A percentile compares a stretch with the other conserved stretches of the same genome.
phyloP scores from a whole-genome alignment of 1,284 basidiomycete genomes.

The Irpex rosettiformis region DNA sequence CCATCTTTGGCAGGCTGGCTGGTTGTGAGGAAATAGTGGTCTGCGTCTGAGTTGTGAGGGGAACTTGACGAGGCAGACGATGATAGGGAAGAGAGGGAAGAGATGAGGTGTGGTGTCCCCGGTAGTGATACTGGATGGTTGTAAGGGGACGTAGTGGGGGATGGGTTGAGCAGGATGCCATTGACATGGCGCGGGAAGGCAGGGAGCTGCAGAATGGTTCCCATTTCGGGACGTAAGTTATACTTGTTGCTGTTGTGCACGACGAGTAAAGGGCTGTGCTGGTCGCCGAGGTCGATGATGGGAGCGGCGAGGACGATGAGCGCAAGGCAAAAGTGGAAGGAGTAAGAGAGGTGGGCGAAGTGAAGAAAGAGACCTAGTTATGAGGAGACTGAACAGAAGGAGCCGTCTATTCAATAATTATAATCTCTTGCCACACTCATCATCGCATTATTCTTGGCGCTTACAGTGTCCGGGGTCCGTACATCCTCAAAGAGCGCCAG shows the following conservation, averaged over 20 bases:
- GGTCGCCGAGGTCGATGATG: conserved; percentile 15
- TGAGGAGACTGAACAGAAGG: conserved; percentile 33
- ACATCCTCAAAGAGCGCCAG: conserved; percentile 5
- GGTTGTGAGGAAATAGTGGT: conserved; percentile 27
- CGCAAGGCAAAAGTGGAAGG: conserved; percentile 33
- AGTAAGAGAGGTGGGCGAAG: conserved; percentile 29
- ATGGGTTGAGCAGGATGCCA: conserved; percentile 35
- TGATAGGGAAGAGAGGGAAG: conserved; percentile 25
- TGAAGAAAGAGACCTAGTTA: conserved; percentile 14
- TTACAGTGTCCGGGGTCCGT: conserved; percentile 22
- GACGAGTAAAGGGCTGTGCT: conserved; percentile 3
- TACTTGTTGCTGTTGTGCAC: conserved; percentile 7
- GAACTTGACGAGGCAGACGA: conserved; percentile 24
- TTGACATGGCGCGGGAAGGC: conserved; percentile 25
- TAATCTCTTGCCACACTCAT: conserved; percentile 11
- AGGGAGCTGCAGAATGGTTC: conserved; percentile 11
- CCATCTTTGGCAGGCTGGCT: conserved; percentile 13
- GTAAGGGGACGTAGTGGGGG: conserved; percentile 28
- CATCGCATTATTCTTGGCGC: conserved; percentile 14
- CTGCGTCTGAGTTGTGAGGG: conserved; percentile 21
- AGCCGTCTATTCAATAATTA: conserved; percentile 19
- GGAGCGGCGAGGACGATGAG: conserved; percentile 30
- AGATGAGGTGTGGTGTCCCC: conserved; percentile 23
- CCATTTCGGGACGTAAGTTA: conserved; percentile 9
- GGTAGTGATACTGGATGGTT: conserved; percentile 20